A percentile compares a stretch with the other conserved stretches of the same genome.
Evolutionary conservation across 306 rosid species (phyloP).

Genomic region (Castanea mollissima): DNA sequence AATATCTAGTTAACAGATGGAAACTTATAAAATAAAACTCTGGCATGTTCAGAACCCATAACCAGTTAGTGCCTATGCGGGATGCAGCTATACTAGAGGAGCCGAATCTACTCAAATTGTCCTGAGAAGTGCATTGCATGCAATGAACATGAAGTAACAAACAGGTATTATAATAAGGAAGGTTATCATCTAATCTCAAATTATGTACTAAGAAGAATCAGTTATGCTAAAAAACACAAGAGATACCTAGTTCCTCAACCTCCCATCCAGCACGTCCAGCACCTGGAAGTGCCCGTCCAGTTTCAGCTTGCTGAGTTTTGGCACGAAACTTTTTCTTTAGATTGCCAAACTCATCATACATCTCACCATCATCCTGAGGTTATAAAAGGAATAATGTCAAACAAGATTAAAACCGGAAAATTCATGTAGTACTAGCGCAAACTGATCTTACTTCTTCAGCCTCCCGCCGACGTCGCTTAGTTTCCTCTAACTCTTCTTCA

Average conservation of each 20-base stretch:
- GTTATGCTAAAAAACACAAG: slow-evolving; percentile 12
- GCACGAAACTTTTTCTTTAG: slow-evolving; percentile 96
- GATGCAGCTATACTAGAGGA: background rate
- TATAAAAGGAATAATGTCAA: slow-evolving; percentile 15
- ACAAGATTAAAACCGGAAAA: slow-evolving; percentile 1
- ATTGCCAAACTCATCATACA: slow-evolving; percentile 98
- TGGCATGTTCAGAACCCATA: background rate
- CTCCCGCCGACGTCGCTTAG: slow-evolving; percentile 87
- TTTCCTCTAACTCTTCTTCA: slow-evolving; percentile 96
- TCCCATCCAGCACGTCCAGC: slow-evolving; percentile 99
- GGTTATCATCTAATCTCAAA: background rate
- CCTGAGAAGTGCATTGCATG: background rate
- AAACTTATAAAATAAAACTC: background rate
- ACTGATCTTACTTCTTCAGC: slow-evolving; percentile 81
- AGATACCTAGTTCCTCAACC: slow-evolving; percentile 88
- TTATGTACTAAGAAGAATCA: background rate
- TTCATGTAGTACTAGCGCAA: slow-evolving; percentile 15
- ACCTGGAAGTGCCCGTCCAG: slow-evolving; percentile 75
- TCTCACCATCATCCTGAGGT: slow-evolving; percentile 90
- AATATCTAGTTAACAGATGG: background rate
- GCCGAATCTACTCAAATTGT: background rate
- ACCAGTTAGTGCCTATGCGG: background rate
- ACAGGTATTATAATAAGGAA: background rate
- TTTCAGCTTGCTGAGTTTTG: slow-evolving; percentile 81
- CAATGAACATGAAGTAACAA: background rate